Evolutionary conservation across 2,329 filamentous ascomycete genomes (phyloP).

Genomic region (Shiraia bambusicola): DNA sequence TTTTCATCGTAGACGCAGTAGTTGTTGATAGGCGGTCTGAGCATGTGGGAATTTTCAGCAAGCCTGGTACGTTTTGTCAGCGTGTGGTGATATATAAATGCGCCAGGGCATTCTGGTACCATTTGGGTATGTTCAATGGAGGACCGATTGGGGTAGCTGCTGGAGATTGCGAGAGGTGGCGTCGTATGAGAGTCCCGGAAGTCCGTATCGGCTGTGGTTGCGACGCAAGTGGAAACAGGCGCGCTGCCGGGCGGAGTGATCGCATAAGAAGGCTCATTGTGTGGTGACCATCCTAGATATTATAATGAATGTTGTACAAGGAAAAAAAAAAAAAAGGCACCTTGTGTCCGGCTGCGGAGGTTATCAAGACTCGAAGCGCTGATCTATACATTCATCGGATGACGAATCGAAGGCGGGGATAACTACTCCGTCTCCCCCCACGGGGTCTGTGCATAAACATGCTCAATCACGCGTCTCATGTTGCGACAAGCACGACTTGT

Average conservation of each 20-base stretch:
- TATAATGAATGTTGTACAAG: too few species aligned
- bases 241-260: conserved; percentile 18
- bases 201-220: conserved; percentile 11
- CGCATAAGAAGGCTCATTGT: conserved; percentile 18
- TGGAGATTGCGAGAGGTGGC: conserved; percentile 31
- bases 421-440: too few species aligned
- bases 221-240: conserved; percentile 14
- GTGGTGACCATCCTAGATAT: not conserved
- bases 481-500: too few species aligned
- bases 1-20: conserved; percentile 91
- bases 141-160: conserved; percentile 25
- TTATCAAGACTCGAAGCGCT: too few species aligned
- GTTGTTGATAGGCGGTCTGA: conserved; percentile 94
- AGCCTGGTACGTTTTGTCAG: conserved; percentile 63
- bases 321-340: too few species aligned
- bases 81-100: not conserved
- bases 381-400: too few species aligned
- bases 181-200: conserved; percentile 16
- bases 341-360: too few species aligned
- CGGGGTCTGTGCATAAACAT: too few species aligned
- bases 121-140: conserved; percentile 46
- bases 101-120: conserved; percentile 23
- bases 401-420: too few species aligned
- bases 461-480: too few species aligned
- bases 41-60: conserved; percentile 83